phyloP scores from a whole-genome alignment of 352 stramenopile species.

The Pythium rishiriense region DNA sequence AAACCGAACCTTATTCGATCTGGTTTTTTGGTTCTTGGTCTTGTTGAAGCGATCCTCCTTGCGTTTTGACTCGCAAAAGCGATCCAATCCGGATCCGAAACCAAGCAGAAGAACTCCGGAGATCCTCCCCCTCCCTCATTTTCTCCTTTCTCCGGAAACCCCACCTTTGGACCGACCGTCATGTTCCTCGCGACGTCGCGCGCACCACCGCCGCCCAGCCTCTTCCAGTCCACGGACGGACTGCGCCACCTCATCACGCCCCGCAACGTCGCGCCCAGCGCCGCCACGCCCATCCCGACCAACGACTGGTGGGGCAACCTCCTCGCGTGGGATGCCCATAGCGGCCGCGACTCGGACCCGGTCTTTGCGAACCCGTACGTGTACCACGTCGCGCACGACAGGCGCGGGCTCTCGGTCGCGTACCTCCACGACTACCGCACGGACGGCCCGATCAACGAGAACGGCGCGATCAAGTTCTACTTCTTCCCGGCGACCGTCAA shows the following conservation, averaged over 20 bases:
- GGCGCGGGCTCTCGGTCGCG: slow-evolving; percentile 54
- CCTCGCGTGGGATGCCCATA: slow-evolving; percentile 48
- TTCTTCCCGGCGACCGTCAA: slow-evolving; percentile 76
- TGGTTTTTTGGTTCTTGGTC: slow-evolving; percentile 1
- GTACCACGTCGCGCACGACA: slow-evolving; percentile 53
- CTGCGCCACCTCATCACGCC: slow-evolving; percentile 54
- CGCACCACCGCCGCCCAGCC: slow-evolving; percentile 29
- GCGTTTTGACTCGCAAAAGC: neutral
- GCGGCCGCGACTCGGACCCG: slow-evolving; percentile 58
- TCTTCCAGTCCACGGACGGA: slow-evolving; percentile 53
- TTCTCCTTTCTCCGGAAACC: neutral
- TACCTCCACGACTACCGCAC: slow-evolving; percentile 76
- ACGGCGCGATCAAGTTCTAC: slow-evolving; percentile 83
- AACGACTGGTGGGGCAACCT: slow-evolving; percentile 89
- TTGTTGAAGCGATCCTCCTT: slow-evolving; percentile 10
- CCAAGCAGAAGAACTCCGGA: neutral
- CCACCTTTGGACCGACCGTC: neutral
- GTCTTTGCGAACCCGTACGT: slow-evolving; percentile 76
- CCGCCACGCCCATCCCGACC: slow-evolving; percentile 53
- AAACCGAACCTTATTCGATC: neutral
- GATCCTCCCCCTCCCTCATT: neutral
- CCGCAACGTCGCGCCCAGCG: slow-evolving; percentile 36
- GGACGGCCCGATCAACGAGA: slow-evolving; percentile 72
- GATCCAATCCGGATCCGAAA: neutral
- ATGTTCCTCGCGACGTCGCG: slow-evolving; percentile 20